Percentiles rank a stretch among this genome's conserved stretches.
phyloP scores from a whole-genome alignment of 1,284 basidiomycete species.

The Cutaneotrichosporon curvatum region DNA sequence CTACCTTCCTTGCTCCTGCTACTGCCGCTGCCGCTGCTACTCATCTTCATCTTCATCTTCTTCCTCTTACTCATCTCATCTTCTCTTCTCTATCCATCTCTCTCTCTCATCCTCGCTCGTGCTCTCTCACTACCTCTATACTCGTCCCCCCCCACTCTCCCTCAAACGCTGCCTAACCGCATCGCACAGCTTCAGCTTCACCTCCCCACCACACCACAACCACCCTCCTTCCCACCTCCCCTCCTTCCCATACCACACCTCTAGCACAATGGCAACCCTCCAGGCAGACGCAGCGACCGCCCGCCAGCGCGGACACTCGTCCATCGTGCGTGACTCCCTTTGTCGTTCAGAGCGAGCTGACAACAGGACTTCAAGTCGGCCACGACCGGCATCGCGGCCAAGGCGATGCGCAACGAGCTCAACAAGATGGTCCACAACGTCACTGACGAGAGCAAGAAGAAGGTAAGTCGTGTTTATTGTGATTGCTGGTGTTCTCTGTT shows the following conservation, averaged over 20 bases:
- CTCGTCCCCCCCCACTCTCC: not conserved
- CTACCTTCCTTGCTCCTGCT: no score
- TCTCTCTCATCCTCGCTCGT: not conserved
- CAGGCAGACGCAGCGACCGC: slow-evolving; percentile 27
- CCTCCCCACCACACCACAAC: no score
- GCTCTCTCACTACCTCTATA: not conserved
- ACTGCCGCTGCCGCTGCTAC: no score
- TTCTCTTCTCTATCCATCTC: not conserved
- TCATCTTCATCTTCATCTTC: no score
- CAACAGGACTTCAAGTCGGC: slow-evolving; percentile 83
- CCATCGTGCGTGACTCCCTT: slow-evolving; percentile 40
- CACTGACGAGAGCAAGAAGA: slow-evolving; percentile 68
- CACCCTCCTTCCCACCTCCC: no score
- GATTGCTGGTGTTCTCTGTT: not conserved
- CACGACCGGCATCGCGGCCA: slow-evolving; percentile 93
- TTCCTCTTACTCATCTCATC: no score
- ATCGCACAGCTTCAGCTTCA: no score
- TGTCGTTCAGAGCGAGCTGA: not conserved
- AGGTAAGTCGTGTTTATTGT: slow-evolving; percentile 56
- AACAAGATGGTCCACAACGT: slow-evolving; percentile 81
- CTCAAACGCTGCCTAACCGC: no score
- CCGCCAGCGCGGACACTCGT: slow-evolving; percentile 45
- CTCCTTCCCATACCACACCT: no score
- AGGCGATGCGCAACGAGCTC: slow-evolving; percentile 98
- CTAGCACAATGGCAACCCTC: slow-evolving; percentile 24